These are phyloP conservation scores for Neoboletus magnificus DNA, from an alignment of 768 basidiomycete genomes.

Conservation along the genomic window DNA sequence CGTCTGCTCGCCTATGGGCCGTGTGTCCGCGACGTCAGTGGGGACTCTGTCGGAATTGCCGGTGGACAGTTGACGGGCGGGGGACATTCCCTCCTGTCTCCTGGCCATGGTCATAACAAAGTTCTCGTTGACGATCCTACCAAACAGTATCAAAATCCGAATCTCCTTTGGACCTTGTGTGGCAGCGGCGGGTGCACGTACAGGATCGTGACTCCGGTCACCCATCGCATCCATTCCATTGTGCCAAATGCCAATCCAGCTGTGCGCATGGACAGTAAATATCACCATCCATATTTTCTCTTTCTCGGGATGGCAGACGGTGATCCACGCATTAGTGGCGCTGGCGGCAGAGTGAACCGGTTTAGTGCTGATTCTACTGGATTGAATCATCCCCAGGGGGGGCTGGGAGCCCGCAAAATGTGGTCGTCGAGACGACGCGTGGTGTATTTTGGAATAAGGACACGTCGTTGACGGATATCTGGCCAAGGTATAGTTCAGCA, in stretches of 20 bases:
- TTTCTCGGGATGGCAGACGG: constrained; percentile 1
- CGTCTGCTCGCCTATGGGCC: no score
- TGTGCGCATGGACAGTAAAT: constrained; percentile 28
- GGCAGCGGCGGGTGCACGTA: constrained; percentile 50
- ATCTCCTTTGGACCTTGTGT: constrained; percentile 54
- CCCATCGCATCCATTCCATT: constrained; percentile 41
- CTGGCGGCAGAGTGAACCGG: constrained; percentile 42
- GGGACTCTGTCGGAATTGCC: no score
- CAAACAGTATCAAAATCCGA: constrained; percentile 31
- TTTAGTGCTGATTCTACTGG: constrained; percentile 37
- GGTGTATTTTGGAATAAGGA: constrained; percentile 22
- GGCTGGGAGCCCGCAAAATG: constrained; percentile 38
- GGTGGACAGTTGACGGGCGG: no score
- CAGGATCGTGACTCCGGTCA: constrained; percentile 44
- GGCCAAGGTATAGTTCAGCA: constrained; percentile 3
- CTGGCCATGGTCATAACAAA: no score
- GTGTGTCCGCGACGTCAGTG: no score
- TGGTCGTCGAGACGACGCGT: constrained; percentile 21
- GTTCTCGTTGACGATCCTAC: no score
- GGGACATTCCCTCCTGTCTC: no score
- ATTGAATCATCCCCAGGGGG: no score
- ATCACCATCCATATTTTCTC: constrained; percentile 17
- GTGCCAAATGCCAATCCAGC: constrained; percentile 35
- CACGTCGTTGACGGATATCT: constrained; percentile 12
- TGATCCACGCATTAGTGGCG: constrained; percentile 33